These are phyloP conservation scores for Gossypium longicalyx DNA, from an alignment of 345 rosid genomes.

Conservation along the genomic window DNA sequence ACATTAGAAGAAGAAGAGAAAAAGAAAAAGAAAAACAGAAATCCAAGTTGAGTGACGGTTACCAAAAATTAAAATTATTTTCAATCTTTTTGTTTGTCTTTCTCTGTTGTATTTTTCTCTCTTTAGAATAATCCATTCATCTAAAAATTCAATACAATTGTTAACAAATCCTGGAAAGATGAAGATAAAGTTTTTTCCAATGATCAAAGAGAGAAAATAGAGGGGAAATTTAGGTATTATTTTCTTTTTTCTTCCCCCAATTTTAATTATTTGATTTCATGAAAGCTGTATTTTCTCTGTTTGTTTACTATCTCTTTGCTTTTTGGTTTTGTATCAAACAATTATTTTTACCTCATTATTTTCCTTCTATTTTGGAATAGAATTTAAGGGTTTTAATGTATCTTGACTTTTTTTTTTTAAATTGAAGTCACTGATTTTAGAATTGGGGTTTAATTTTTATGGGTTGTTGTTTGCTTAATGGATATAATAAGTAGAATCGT, in stretches of 20 bases:
- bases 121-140: background rate
- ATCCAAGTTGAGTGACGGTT: too few species aligned
- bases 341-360: background rate
- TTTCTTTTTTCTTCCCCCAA: background rate
- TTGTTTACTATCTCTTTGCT: conserved; percentile 21
- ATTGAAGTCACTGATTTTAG: background rate
- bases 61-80: background rate
- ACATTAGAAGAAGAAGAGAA: too few species aligned
- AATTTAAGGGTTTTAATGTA: conserved; percentile 15
- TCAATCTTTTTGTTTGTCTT: background rate
- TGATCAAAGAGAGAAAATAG: background rate
- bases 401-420: conserved; percentile 4
- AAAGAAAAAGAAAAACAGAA: too few species aligned
- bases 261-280: conserved; percentile 13
- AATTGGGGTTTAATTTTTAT: background rate
- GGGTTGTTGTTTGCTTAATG: background rate
- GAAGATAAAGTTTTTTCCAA: background rate
- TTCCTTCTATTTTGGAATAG: background rate
- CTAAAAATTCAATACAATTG: too few species aligned
- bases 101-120: background rate
- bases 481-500: background rate
- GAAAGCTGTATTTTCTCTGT: conserved; percentile 20
- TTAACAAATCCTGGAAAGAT: conserved; percentile 2
- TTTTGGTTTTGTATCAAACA: conserved; percentile 15
- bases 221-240: conserved; percentile 26